A percentile compares a stretch with the other conserved stretches of the same genome.
Conservation (phyloP, 2,329 filamentous ascomycete species). For the Paecilomyces variotii region DNA sequence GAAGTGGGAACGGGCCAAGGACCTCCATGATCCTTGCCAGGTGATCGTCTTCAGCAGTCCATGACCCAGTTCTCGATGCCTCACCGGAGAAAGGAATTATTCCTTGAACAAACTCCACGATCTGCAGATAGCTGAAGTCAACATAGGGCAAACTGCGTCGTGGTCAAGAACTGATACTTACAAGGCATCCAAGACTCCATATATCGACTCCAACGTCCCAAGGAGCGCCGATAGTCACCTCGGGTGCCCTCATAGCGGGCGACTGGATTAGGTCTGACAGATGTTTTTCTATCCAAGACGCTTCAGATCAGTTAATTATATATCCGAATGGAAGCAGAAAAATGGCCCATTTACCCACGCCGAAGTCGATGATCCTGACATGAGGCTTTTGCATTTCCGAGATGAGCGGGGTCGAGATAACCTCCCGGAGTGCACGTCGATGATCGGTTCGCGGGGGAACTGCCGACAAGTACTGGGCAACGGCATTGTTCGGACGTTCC, state of each 20-base stretch:
- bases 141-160: background rate
- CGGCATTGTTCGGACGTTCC: constrained; percentile 7
- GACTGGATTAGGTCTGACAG: background rate
- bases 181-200: constrained; percentile 22
- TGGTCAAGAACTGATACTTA: constrained; percentile 7
- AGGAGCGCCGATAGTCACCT: constrained; percentile 12
- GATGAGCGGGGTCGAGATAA: background rate
- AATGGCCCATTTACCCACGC: background rate
- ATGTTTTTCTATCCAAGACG: background rate
- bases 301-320: background rate
- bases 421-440: background rate
- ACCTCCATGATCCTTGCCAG: constrained; percentile 14
- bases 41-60: constrained; percentile 19
- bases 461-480: background rate
- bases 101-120: constrained; percentile 17
- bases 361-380: background rate
- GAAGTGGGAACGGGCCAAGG: background rate
- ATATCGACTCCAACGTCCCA: constrained; percentile 20
- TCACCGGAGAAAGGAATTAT: constrained; percentile 15
- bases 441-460: background rate
- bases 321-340: background rate
- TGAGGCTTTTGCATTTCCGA: background rate
- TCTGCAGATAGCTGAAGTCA: constrained; percentile 3
- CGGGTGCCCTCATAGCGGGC: background rate
- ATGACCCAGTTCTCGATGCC: constrained; percentile 14